phyloP scores from a whole-genome alignment of 192 early-diverging fungal species.

The Geranomyces variabilis region DNA sequence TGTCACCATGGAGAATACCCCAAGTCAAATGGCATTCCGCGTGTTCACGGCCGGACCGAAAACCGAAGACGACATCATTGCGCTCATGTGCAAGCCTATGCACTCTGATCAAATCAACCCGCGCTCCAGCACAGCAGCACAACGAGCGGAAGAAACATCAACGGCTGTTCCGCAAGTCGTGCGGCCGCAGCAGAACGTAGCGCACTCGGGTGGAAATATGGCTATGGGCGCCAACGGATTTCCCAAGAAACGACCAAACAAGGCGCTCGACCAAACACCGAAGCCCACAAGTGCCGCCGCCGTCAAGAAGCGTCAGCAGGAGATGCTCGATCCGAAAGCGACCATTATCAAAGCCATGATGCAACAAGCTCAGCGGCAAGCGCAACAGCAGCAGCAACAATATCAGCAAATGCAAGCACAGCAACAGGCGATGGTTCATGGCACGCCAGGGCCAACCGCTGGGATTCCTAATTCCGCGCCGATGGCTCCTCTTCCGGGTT shows the following conservation, averaged over 20 bases:
- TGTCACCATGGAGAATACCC: constrained; percentile 14
- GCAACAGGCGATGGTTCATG: constrained; percentile 19
- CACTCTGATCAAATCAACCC: constrained; percentile 30
- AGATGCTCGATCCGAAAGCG: constrained; percentile 30
- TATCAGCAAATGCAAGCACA: constrained; percentile 27
- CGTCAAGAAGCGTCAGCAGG: constrained; percentile 23
- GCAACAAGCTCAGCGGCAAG: constrained; percentile 35
- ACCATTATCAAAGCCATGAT: constrained; percentile 40
- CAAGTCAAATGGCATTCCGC: constrained; percentile 29
- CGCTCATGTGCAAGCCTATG: constrained; percentile 28
- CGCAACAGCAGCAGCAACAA: constrained; percentile 37
- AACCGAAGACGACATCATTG: constrained; percentile 20
- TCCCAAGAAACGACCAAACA: constrained; percentile 30
- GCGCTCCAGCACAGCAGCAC: constrained; percentile 21
- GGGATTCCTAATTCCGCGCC: neutral
- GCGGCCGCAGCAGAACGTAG: constrained; percentile 15
- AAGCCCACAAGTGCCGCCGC: constrained; percentile 21
- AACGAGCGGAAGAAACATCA: constrained; percentile 26
- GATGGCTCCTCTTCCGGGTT: neutral
- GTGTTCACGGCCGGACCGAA: constrained; percentile 20
- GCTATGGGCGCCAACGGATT: constrained; percentile 16
- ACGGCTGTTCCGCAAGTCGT: constrained; percentile 18
- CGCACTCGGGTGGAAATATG: neutral
- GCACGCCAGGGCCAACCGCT: neutral
- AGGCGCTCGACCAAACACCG: constrained; percentile 3